phyloP scores from a whole-genome alignment of 2,329 filamentous ascomycete genomes.

The Xylaria sp. region DNA sequence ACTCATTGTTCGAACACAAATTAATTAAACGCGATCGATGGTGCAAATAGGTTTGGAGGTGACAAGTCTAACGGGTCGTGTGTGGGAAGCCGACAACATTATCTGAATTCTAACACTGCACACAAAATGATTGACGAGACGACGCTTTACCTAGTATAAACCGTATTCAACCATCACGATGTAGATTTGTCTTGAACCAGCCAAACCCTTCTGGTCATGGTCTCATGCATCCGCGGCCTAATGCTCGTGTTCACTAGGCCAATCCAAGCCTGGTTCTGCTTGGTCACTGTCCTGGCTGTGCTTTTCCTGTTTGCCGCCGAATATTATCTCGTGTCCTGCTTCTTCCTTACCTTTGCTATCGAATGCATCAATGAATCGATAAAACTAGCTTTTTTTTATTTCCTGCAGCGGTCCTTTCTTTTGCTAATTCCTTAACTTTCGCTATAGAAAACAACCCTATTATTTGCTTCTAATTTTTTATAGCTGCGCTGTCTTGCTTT shows the following conservation, averaged over 20 bases:
- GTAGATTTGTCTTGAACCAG: no score
- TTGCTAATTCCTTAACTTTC: conserved; percentile 34
- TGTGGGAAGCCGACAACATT: no score
- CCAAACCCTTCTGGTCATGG: conserved; percentile 29
- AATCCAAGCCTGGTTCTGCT: no score
- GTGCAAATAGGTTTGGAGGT: no score
- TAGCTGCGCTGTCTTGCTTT: conserved; percentile 22
- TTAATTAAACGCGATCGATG: no score
- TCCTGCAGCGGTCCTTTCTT: conserved; percentile 9
- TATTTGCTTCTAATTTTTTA: conserved; percentile 35
- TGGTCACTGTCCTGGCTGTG: conserved; percentile 15
- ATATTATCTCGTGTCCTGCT: conserved; percentile 22
- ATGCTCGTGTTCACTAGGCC: conserved; percentile 33
- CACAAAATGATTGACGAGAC: no score
- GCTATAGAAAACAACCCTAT: conserved; percentile 32
- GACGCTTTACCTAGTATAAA: no score
- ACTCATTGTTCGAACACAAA: no score
- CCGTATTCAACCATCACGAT: no score
- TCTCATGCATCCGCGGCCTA: conserved; percentile 20
- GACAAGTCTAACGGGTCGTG: no score
- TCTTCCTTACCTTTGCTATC: conserved; percentile 24
- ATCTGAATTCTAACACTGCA: no score
- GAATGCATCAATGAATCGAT: conserved; percentile 29
- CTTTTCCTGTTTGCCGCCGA: conserved; percentile 23
- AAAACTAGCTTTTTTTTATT: conserved; percentile 11